A percentile compares a stretch with the other conserved stretches of the same genome.
Conservation (phyloP, 2,329 filamentous ascomycete species). For the Phialocephala subalpina region DNA sequence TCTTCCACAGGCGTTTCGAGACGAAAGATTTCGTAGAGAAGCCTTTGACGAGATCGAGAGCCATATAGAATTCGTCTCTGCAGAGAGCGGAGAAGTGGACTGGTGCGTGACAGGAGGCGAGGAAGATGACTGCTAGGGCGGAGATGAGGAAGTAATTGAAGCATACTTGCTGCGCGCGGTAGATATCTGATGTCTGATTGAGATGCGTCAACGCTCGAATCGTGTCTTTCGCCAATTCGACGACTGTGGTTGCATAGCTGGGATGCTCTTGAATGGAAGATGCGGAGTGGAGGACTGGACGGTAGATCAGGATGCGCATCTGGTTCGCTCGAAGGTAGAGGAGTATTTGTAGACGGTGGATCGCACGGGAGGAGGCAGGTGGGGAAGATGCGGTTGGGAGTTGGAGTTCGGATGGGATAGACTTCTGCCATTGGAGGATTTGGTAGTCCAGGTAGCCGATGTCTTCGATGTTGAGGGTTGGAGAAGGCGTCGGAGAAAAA, state of each 20-base stretch:
- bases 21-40: constrained; percentile 76
- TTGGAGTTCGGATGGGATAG: constrained; percentile 70
- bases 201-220: constrained; percentile 75
- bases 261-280: constrained; percentile 83
- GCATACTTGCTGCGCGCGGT: constrained; percentile 75
- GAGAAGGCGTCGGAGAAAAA: constrained; percentile 29
- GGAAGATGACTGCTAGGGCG: constrained; percentile 77
- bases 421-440: constrained; percentile 86
- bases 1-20: constrained; percentile 77
- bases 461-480: constrained; percentile 63
- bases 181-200: constrained; percentile 76
- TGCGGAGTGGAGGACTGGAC: constrained; percentile 84
- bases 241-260: constrained; percentile 74
- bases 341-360: constrained; percentile 80
- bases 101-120: constrained; percentile 79
- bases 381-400: constrained; percentile 56
- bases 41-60: constrained; percentile 76
- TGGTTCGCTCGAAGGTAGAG: constrained; percentile 89
- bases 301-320: constrained; percentile 88
- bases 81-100: constrained; percentile 73
- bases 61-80: constrained; percentile 81
- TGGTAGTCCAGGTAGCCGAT: constrained; percentile 85
- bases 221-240: constrained; percentile 79
- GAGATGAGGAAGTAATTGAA: constrained; percentile 84
- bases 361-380: constrained; percentile 47